Evolutionary conservation across 169 alveolate species (phyloP), one percentile per base, ranked within the genome.

Genomic region (Sarcocystis neurona): DNA sequence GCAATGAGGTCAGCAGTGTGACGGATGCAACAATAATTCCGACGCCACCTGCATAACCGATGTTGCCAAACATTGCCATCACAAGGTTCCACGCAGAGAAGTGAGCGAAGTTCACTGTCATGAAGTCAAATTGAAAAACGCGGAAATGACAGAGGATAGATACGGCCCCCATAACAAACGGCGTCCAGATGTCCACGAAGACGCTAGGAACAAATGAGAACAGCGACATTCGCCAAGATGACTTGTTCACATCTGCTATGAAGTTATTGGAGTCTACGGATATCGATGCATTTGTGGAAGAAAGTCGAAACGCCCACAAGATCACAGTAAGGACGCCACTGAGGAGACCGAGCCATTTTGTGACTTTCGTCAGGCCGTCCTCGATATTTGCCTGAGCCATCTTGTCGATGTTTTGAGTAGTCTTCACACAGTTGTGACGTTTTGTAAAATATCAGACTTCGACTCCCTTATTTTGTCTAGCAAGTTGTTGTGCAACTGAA

Each of bases 41-140:
- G 23, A 88, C 74, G 0, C 92, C 92, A 0, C 92, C 92, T 1
- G 88, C 80, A 46, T 88, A 88, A 15, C 92, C 92, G 32, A 88
- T 78, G 68, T 88, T 88, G n/a, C 92, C 92, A 53, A 88, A 88
- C 50, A 88, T 84, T 3, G 85, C 92, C 79, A 79, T 34, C 18
- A 79, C 78, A 53, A 88, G 68, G 47, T 79, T 78, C 89, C 88
- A 88, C 0, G 79, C 32, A 58, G 79, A 88, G 85, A 37, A 88
- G 70, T 88, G 92, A 37, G 72, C 72, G 56, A 46, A 88, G 32
- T 56, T 79, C 34, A 50, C 66, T 48, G 85, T 63, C 74, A 87
- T 87, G 79, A 68, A 87, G 12, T 50, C 41, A 34, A 88, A 43
- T 18, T 53, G 82, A 60, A 77, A 75, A 44, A 63, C 48, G 44